A percentile compares a stretch with the other conserved stretches of the same genome.
phyloP scores from a whole-genome alignment of 2,329 filamentous ascomycete species.

The Zymoseptoria passerinii region DNA sequence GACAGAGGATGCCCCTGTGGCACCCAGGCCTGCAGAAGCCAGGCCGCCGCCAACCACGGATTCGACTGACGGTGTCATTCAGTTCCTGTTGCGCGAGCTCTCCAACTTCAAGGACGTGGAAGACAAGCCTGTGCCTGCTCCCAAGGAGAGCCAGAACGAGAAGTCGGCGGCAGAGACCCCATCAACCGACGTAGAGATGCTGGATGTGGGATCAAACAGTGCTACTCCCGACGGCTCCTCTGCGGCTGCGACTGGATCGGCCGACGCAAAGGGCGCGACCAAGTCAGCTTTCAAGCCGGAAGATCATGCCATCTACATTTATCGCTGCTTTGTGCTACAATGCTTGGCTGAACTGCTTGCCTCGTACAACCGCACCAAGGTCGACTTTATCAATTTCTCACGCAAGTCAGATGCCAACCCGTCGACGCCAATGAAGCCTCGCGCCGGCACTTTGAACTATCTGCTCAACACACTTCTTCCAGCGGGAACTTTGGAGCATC shows the following conservation, averaged over 20 bases:
- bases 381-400: slow-evolving; percentile 99
- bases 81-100: slow-evolving; percentile 87
- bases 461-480: slow-evolving; percentile 72
- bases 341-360: slow-evolving; percentile 83
- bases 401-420: slow-evolving; percentile 76
- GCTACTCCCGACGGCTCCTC: slow-evolving; percentile 19
- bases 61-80: slow-evolving; percentile 87
- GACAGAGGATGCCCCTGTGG: slow-evolving; percentile 23
- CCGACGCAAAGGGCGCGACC: slow-evolving; percentile 50
- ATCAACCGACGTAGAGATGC: slow-evolving; percentile 45
- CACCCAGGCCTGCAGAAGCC: slow-evolving; percentile 56
- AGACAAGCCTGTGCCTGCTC: slow-evolving; percentile 58
- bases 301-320: slow-evolving; percentile 92
- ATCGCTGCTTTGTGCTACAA: slow-evolving; percentile 88
- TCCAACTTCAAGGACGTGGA: slow-evolving; percentile 88
- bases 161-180: slow-evolving; percentile 29
- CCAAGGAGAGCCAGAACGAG: slow-evolving; percentile 37
- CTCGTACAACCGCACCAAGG: slow-evolving; percentile 88
- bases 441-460: slow-evolving; percentile 88
- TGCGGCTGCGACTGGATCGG: slow-evolving; percentile 24
- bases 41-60: slow-evolving; percentile 74
- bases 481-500: slow-evolving; percentile 56
- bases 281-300: slow-evolving; percentile 81
- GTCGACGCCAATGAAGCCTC: slow-evolving; percentile 85
- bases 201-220: slow-evolving; percentile 25